Conservation (phyloP, 768 basidiomycete species). For the Mycena floridula region DNA sequence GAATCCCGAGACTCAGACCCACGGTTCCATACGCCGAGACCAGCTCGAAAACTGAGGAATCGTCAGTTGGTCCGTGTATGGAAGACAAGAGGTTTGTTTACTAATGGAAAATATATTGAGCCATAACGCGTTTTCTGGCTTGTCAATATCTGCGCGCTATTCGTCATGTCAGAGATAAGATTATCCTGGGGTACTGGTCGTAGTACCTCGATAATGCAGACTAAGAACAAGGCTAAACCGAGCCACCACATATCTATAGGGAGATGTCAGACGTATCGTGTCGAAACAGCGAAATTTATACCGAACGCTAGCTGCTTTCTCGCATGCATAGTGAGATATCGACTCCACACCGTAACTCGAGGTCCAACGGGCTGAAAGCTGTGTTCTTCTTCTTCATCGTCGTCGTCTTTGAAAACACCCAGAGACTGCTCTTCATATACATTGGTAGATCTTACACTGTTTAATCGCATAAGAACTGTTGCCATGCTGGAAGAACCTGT, state of each 20-base stretch:
- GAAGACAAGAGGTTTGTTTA: conserved; percentile 25
- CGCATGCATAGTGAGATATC: conserved; percentile 76
- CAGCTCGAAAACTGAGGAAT: conserved; percentile 69
- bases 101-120: conserved; percentile 82
- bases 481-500: conserved; percentile 8
- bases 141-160: conserved; percentile 54
- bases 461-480: not conserved
- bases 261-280: no score
- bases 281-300: no score
- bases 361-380: conserved; percentile 37
- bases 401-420: conserved; percentile 59
- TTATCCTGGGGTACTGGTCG: not conserved
- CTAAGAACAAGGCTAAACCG: conserved; percentile 72
- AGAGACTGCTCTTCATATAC: conserved; percentile 93
- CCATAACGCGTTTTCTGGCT: conserved; percentile 51
- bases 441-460: conserved; percentile 84
- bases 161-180: conserved; percentile 1
- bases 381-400: conserved; percentile 39
- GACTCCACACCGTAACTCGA: conserved; percentile 64
- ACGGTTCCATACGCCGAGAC: conserved; percentile 87
- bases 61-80: not conserved
- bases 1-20: conserved; percentile 85
- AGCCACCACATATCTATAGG: conserved; percentile 99
- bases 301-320: conserved; percentile 89
- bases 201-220: conserved; percentile 88